phyloP scores from a whole-genome alignment of 1,284 basidiomycete genomes.

The Termitomyces sp. region DNA sequence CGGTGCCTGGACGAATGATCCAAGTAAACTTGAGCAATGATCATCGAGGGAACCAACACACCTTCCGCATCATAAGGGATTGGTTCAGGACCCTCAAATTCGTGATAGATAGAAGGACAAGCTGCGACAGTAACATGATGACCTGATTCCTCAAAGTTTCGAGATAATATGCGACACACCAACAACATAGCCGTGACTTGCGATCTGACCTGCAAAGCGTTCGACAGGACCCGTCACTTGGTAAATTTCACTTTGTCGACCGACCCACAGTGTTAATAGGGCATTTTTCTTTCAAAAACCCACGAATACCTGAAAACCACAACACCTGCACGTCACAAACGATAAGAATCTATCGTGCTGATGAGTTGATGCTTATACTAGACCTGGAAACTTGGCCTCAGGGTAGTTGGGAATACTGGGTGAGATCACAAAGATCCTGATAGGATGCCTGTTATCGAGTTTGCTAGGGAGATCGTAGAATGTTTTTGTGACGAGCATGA shows the following conservation, averaged over 20 bases:
- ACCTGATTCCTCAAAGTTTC: neutral
- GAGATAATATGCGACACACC: slow-evolving; percentile 35
- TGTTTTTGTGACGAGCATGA: slow-evolving; percentile 79
- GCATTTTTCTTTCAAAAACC: neutral
- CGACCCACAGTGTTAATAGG: neutral
- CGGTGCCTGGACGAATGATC: slow-evolving; percentile 45
- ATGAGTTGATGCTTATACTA: slow-evolving; percentile 3
- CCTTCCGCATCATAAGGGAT: slow-evolving; percentile 86
- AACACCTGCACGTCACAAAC: slow-evolving; percentile 45
- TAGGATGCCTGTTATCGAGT: slow-evolving; percentile 56
- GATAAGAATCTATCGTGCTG: neutral
- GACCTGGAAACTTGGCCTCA: slow-evolving; percentile 78
- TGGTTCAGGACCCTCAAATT: slow-evolving; percentile 83
- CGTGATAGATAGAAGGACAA: slow-evolving; percentile 82
- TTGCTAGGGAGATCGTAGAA: slow-evolving; percentile 72
- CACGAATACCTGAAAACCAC: slow-evolving; percentile 67
- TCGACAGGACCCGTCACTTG: slow-evolving; percentile 86
- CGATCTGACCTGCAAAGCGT: slow-evolving; percentile 88
- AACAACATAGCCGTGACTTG: slow-evolving; percentile 81
- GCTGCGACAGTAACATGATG: slow-evolving; percentile 35
- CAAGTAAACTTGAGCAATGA: neutral
- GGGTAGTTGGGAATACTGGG: slow-evolving; percentile 70
- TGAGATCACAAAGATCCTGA: slow-evolving; percentile 75
- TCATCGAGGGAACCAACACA: slow-evolving; percentile 19
- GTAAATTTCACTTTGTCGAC: slow-evolving; percentile 65